These are phyloP conservation scores for Neurospora tetraspora DNA, from an alignment of 495 filamentous ascomycete species.

Conservation along the genomic window DNA sequence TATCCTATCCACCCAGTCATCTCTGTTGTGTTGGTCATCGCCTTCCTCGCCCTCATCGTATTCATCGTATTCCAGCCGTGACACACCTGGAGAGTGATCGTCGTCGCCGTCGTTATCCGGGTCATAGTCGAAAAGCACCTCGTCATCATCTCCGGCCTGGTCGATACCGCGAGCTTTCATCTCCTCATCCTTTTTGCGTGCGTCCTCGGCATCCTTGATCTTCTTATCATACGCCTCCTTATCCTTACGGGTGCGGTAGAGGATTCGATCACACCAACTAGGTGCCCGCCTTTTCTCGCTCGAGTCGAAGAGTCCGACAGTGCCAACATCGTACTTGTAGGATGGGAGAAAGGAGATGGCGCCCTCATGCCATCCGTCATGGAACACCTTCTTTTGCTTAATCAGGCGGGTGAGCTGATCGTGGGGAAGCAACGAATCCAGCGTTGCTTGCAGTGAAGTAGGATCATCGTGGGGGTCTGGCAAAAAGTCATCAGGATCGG, in stretches of 20 bases:
- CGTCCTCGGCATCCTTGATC: slow-evolving; percentile 51
- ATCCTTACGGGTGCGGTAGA: slow-evolving; percentile 69
- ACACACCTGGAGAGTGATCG: slow-evolving; percentile 18
- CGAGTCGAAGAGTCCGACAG: slow-evolving; percentile 82
- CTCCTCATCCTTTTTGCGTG: slow-evolving; percentile 66
- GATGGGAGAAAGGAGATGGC: slow-evolving; percentile 82
- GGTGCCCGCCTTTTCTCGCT: slow-evolving; percentile 88
- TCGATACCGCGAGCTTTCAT: slow-evolving; percentile 75
- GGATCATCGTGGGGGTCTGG: slow-evolving; percentile 43
- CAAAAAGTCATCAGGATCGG: slow-evolving; percentile 46
- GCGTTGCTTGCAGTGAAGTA: slow-evolving; percentile 64
- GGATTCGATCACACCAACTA: slow-evolving; percentile 96
- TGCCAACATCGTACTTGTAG: slow-evolving; percentile 96
- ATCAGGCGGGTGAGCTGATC: slow-evolving; percentile 79
- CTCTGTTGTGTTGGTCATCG: slow-evolving; percentile 35
- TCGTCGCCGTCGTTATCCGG: slow-evolving; percentile 60
- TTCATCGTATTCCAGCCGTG: slow-evolving; percentile 49
- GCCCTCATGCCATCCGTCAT: slow-evolving; percentile 88
- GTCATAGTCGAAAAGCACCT: slow-evolving; percentile 83
- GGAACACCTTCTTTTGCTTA: slow-evolving; percentile 62
- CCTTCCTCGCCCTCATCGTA: slow-evolving; percentile 44
- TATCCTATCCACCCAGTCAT: slow-evolving; percentile 53
- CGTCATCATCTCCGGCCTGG: slow-evolving; percentile 65
- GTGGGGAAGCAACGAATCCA: slow-evolving; percentile 77
- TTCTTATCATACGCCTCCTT: slow-evolving; percentile 60